Evolutionary conservation across 1,284 basidiomycete species (phyloP), one percentile per base, ranked within the genome.

Genomic region (Malassezia nana): DNA sequence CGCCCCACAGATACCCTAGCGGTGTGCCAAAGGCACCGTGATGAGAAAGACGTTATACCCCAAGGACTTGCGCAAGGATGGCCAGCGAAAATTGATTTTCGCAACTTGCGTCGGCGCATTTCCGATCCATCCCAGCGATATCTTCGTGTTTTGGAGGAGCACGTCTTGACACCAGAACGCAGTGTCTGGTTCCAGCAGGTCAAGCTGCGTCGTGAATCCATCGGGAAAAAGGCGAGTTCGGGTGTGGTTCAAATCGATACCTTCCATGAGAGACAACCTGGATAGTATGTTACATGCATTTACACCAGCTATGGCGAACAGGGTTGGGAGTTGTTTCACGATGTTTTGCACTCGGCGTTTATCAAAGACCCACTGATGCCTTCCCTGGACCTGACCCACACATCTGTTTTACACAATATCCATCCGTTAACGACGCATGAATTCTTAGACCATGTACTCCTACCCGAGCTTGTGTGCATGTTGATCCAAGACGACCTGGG

Each of bases 401-500:
- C 16, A 2, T 3, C 32, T 12, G 25, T 44, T 24, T 39, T 42
- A 12, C 18, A 33, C 4, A 32, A 28, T 4, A 46, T 56, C 6
- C 40, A 49, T 20, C 54, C 54, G n/a, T 29, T 56, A 8, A 35
- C 46, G 16, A 22, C 54, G 1, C 18, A 16, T 2, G 18, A 43
- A 26, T 56, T 56, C 33, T 3, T 51, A 4, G 54, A 51, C 10
- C 35, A 42, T 2, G 54, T 41, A 7, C 54, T 56, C 2, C 26
- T 56, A 3, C 54, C 54, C 15, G 54, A 56, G 38, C 54, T 56
- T 13, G 54, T 44, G 3, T 56, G 54, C 38, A 41, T 51, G 43
- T 44, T 56, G 18, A 51, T 56, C 29, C 54, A 56, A 24, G 54
- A 56, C 24, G 54, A 56, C 26, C 4, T 50, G 22, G 54, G 54